A percentile compares a stretch with the other conserved stretches of the same genome.
phyloP scores from a whole-genome alignment of 2,329 filamentous ascomycete species.

The Pyricularia pennisetigena region DNA sequence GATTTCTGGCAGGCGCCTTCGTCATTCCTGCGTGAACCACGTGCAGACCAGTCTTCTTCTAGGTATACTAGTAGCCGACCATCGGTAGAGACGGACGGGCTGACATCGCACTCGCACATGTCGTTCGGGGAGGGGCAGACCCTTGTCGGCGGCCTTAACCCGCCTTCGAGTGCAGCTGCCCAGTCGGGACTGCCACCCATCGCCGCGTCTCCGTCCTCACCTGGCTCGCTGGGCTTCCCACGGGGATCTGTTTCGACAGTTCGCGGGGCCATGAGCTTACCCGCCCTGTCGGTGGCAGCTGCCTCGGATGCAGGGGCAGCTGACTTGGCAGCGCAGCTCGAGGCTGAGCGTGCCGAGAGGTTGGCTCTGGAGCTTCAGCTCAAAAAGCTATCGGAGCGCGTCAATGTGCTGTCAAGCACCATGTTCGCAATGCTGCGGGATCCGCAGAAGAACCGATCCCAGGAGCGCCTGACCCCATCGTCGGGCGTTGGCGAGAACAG shows the following conservation, averaged over 20 bases:
- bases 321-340: conserved; percentile 36
- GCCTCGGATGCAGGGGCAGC: conserved; percentile 12
- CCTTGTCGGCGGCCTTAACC: conserved; percentile 32
- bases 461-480: conserved; percentile 13
- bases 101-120: conserved; percentile 21
- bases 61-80: conserved; percentile 25
- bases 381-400: conserved; percentile 36
- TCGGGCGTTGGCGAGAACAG: not conserved
- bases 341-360: conserved; percentile 46
- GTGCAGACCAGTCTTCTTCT: conserved; percentile 16
- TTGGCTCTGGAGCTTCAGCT: conserved; percentile 47
- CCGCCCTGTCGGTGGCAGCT: conserved; percentile 24
- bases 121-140: conserved; percentile 37
- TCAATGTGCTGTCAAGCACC: conserved; percentile 34
- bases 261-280: conserved; percentile 34
- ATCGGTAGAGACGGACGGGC: conserved; percentile 22
- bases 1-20: not conserved
- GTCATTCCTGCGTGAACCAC: not conserved
- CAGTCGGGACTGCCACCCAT: conserved; percentile 15
- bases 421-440: conserved; percentile 26
- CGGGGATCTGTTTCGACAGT: conserved; percentile 37
- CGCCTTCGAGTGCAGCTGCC: conserved; percentile 21
- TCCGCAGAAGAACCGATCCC: conserved; percentile 23
- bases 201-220: conserved; percentile 5
- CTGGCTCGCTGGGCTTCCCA: conserved; percentile 18